A percentile compares a stretch with the other conserved stretches of the same genome.
phyloP scores from a whole-genome alignment of 306 rosid species.

The Begonia loranthoides region DNA sequence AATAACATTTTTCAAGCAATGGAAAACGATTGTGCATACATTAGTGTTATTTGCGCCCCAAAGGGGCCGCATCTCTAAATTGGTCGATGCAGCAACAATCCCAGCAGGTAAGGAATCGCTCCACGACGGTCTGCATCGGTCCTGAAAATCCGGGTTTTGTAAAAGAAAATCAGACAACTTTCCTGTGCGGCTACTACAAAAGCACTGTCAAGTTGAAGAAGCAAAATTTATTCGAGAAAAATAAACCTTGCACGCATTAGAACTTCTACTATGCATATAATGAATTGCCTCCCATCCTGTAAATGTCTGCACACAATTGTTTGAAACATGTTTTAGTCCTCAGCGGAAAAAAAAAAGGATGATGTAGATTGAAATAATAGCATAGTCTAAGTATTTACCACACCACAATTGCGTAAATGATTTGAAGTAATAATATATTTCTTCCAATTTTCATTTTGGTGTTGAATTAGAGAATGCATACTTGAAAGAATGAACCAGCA shows the following conservation, averaged over 20 bases:
- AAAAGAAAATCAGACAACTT: not conserved
- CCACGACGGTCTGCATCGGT: constrained; percentile 21
- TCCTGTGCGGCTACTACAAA: not conserved
- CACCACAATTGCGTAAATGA: not conserved
- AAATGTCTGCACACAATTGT: constrained; percentile 38
- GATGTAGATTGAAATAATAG: not conserved
- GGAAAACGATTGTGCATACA: not conserved
- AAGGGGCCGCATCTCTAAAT: constrained; percentile 28
- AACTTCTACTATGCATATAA: constrained; percentile 14
- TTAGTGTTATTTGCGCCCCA: constrained; percentile 17
- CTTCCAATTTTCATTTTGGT: not conserved
- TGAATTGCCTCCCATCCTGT: constrained; percentile 46
- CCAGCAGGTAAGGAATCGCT: constrained; percentile 31
- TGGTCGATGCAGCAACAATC: constrained; percentile 24
- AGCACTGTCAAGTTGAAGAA: not conserved
- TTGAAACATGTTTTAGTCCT: not conserved
- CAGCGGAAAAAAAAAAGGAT: not conserved
- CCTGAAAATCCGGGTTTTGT: constrained; percentile 5
- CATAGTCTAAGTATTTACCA: not conserved
- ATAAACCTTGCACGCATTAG: constrained; percentile 56
- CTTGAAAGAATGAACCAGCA: constrained; percentile 14
- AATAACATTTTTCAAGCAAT: too few relatives aligned
- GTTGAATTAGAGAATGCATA: too few relatives aligned
- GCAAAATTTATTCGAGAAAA: not conserved
- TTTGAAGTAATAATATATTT: not conserved